Evolutionary conservation across 2,329 filamentous ascomycete genomes (phyloP).

Genomic region (Calonectria naviculata): DNA sequence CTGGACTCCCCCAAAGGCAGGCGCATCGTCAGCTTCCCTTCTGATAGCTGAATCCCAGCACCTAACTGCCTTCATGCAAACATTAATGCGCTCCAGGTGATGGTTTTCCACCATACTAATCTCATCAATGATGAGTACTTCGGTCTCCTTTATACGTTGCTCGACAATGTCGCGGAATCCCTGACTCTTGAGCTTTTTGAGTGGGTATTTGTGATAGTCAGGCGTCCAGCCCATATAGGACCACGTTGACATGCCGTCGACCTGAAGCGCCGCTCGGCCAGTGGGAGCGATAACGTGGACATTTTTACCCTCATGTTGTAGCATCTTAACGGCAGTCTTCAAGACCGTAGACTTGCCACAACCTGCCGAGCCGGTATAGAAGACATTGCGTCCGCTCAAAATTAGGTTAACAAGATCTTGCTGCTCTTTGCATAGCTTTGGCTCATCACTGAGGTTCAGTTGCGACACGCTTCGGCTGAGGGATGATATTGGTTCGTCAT

Average conservation of each 20-base stretch:
- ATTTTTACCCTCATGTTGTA: slow-evolving; percentile 2
- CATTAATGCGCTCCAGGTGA: slow-evolving; percentile 37
- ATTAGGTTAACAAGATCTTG: slow-evolving; percentile 54
- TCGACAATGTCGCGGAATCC: slow-evolving; percentile 21
- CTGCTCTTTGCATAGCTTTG: slow-evolving; percentile 36
- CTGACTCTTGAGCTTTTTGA: background rate
- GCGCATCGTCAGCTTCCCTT: background rate
- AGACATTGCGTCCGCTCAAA: slow-evolving; percentile 64
- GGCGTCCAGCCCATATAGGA: slow-evolving; percentile 68
- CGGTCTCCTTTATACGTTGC: slow-evolving; percentile 53
- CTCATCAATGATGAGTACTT: slow-evolving; percentile 73
- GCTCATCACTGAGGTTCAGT: background rate
- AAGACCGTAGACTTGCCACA: slow-evolving; percentile 13
- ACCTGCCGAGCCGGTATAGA: slow-evolving; percentile 40
- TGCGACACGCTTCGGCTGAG: background rate
- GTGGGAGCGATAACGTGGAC: slow-evolving; percentile 70
- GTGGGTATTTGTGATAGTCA: slow-evolving; percentile 29
- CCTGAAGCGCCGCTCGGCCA: slow-evolving; percentile 66
- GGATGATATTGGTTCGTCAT: background rate
- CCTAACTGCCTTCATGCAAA: slow-evolving; percentile 44
- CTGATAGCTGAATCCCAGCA: background rate
- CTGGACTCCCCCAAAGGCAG: slow-evolving; percentile 40
- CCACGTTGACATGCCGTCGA: slow-evolving; percentile 67
- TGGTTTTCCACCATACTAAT: slow-evolving; percentile 38
- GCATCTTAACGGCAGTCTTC: slow-evolving; percentile 28